Percentiles rank a stretch among this genome's conserved stretches.
These are phyloP conservation scores for Paecilomyces dactylethromorphus DNA, from an alignment of 2,329 filamentous ascomycete species.

Conservation along the genomic window DNA sequence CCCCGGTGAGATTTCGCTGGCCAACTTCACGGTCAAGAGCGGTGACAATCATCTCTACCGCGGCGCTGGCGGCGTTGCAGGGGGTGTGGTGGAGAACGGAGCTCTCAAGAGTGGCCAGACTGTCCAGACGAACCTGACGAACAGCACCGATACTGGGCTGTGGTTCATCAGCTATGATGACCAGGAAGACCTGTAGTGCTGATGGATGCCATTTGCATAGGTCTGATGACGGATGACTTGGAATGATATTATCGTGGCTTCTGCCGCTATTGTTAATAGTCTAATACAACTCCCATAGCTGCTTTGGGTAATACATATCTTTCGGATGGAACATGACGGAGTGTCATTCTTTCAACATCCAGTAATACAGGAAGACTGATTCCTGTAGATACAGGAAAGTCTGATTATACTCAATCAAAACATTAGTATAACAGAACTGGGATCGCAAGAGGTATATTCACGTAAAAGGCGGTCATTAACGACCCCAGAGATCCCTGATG, in stretches of 20 bases:
- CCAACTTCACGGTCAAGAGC: slow-evolving; percentile 61
- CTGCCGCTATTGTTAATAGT: not conserved
- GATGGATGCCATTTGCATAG: too few relatives aligned
- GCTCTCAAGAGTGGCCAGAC: slow-evolving; percentile 25
- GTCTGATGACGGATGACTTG: too few relatives aligned
- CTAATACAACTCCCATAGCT: not conserved
- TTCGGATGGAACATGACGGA: too few relatives aligned
- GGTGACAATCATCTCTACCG: slow-evolving; percentile 55
- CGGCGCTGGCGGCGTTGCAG: slow-evolving; percentile 31
- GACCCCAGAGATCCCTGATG: too few relatives aligned
- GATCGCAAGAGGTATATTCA: too few relatives aligned
- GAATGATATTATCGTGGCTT: not conserved
- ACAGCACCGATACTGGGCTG: slow-evolving; percentile 26
- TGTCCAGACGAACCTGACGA: slow-evolving; percentile 25
- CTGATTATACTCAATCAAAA: too few relatives aligned
- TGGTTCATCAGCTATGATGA: slow-evolving; percentile 9
- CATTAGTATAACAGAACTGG: too few relatives aligned
- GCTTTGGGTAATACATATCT: too few relatives aligned
- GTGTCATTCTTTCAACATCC: too few relatives aligned
- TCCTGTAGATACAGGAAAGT: too few relatives aligned
- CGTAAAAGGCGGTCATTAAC: too few relatives aligned
- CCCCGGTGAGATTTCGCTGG: slow-evolving; percentile 58
- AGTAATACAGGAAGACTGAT: too few relatives aligned
- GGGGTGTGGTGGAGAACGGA: slow-evolving; percentile 41
- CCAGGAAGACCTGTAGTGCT: not conserved